phyloP scores from a whole-genome alignment of 345 rosid species.

The Rhodamnia rubescens region DNA sequence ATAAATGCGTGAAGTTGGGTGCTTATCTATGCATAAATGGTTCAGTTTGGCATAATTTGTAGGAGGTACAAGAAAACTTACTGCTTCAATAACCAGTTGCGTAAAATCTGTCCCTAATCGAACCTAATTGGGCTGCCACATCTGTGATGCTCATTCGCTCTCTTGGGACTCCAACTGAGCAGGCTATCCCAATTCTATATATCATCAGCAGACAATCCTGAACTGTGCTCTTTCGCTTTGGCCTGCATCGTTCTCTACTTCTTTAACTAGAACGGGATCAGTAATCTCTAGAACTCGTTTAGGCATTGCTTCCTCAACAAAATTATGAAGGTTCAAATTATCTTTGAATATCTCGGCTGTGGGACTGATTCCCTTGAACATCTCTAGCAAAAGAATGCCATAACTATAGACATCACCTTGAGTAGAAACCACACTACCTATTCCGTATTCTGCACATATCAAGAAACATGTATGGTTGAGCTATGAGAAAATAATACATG shows the following conservation, averaged over 20 bases:
- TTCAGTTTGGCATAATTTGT: background rate
- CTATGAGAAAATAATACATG: no score
- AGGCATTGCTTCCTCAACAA: conserved; percentile 4
- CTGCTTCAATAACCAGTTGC: background rate
- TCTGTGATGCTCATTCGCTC: background rate
- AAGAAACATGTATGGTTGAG: no score
- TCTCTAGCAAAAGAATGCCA: conserved; percentile 17
- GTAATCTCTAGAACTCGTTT: background rate
- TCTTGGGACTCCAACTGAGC: conserved; percentile 3
- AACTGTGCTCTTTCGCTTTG: background rate
- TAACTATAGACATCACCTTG: conserved; percentile 7
- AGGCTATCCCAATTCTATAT: conserved; percentile 6
- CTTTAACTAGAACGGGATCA: conserved; percentile 3
- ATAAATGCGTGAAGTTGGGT: background rate
- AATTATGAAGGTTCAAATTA: conserved; percentile 3
- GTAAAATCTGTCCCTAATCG: background rate
- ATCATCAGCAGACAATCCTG: background rate
- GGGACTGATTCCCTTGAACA: conserved; percentile 12
- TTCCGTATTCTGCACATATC: no score
- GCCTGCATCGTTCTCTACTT: background rate
- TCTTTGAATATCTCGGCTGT: conserved; percentile 10
- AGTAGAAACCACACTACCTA: no score
- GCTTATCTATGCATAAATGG: background rate
- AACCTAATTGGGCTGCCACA: background rate
- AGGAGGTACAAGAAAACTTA: background rate